Evolutionary conservation across 257 asterid genomes (phyloP).

Genomic region (Rauvolfia tetraphylla): DNA sequence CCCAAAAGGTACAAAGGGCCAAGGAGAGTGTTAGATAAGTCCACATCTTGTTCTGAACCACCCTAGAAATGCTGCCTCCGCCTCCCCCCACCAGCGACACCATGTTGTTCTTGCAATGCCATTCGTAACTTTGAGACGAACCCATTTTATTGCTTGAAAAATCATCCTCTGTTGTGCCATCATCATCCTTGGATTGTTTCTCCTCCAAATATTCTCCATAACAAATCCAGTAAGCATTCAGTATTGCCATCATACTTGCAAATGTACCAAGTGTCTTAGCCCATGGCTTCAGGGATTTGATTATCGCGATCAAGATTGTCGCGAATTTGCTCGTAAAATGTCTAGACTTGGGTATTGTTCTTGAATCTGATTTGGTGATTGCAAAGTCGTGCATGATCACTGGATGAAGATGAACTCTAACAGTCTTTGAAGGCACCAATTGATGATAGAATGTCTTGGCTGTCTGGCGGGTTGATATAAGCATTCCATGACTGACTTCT

Average conservation of each 20-base stretch:
- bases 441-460: slow-evolving; percentile 43
- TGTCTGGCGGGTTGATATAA: slow-evolving; percentile 35
- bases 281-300: slow-evolving; percentile 26
- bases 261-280: slow-evolving; percentile 16
- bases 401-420: slow-evolving; percentile 31
- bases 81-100: neutral
- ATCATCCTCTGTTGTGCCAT: neutral
- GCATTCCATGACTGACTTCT: slow-evolving; percentile 41
- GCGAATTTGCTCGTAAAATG: slow-evolving; percentile 11
- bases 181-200: slow-evolving; percentile 4
- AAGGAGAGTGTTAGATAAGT: slow-evolving; percentile 27
- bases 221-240: slow-evolving; percentile 25
- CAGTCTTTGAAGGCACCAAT: slow-evolving; percentile 37
- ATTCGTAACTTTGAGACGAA: neutral
- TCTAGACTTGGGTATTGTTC: neutral
- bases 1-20: slow-evolving; percentile 37
- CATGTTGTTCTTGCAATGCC: slow-evolving; percentile 16
- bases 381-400: slow-evolving; percentile 21
- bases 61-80: slow-evolving; percentile 2
- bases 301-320: slow-evolving; percentile 8
- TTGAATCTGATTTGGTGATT: slow-evolving; percentile 8
- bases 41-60: slow-evolving; percentile 25
- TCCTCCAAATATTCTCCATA: slow-evolving; percentile 24
- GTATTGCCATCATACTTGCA: slow-evolving; percentile 26
- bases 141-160: neutral